Conservation (phyloP, 1,139 yeast genomes). For the Taphrina confusa region DNA sequence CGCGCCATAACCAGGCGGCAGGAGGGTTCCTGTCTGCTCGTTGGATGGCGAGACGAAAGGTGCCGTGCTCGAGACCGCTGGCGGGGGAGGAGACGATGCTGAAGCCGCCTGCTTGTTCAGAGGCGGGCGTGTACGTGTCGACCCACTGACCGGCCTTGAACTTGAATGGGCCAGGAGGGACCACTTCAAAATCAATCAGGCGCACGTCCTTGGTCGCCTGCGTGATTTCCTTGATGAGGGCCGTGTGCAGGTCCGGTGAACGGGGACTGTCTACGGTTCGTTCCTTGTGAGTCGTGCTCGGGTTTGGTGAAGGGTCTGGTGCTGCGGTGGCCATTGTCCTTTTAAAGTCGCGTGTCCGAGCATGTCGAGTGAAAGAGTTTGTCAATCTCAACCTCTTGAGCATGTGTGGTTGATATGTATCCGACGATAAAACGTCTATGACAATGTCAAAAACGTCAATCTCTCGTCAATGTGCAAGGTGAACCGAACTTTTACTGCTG, state of each 20-base stretch:
- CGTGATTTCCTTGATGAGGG: slow-evolving; percentile 16
- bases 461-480: no score
- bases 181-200: slow-evolving; percentile 20
- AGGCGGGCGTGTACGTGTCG: slow-evolving; percentile 30
- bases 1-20: slow-evolving; percentile 30
- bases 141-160: slow-evolving; percentile 34
- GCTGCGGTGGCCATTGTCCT: slow-evolving; percentile 27
- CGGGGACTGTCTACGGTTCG: slow-evolving; percentile 26
- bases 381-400: no score
- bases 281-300: slow-evolving; percentile 14
- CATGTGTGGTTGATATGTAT: no score
- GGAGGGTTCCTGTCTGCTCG: slow-evolving; percentile 33
- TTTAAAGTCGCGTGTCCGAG: no score
- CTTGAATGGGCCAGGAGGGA: slow-evolving; percentile 24
- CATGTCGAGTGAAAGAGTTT: no score
- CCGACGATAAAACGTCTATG: no score
- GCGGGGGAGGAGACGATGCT: slow-evolving; percentile 33
- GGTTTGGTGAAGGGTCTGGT: not conserved
- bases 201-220: slow-evolving; percentile 27
- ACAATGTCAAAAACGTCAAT: no score
- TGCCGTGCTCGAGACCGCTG: slow-evolving; percentile 17
- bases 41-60: slow-evolving; percentile 25
- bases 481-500: no score
- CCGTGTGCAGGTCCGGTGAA: slow-evolving; percentile 8
- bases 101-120: slow-evolving; percentile 30